Evolutionary conservation across 2,329 filamentous ascomycete species (phyloP), one percentile per base, ranked within the genome.

Genomic region (Trichophyton simii): DNA sequence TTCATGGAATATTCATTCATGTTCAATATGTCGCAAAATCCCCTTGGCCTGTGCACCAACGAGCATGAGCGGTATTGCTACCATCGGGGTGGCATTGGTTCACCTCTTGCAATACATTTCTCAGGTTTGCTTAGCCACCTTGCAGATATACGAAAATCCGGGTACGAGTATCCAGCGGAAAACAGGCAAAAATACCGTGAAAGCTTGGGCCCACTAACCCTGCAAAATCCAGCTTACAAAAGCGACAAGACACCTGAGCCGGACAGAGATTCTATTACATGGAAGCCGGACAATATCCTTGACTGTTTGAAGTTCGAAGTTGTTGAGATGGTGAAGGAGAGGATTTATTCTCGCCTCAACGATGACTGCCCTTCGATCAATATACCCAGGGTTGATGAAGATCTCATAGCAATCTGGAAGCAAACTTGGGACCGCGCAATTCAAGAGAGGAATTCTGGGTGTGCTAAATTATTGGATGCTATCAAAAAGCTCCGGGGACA

Each of bases 21-120:
- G 2, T 83, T 83, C 65, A 79, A 80, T 22, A 69, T 75, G 5
- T 70, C 71, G 1, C 66, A 74, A 2, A 78, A 76, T 4, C 68
- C 79, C 20, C 76, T 86, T 6, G 83, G 83, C 0, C 66, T 68
- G 0, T 82, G 79, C 42, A 83, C 83, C 0, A 69, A 72, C 1
- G 75, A 78, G 46, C 76, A 80, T 55, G 79, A 82, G 58, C 77
- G 74, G 25, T 67, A 80, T 0, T 75, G 76, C 0, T 86, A 86
- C 62, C 77, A 80, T 58, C 79, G 79, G 59, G 74, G 80, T 44
- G 72, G 70, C 1, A 71, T 79, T 18, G 64, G 69, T 41, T 70
- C 68, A 11, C 25, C 61, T 0, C 66, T 66, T 1, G 74, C 76
- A 1, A 69, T 74, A 36, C 71, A 71, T 34, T 67, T 80, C 5